Conservation (phyloP, 805 yeast species). For the Wickerhamomyces bisporus region DNA sequence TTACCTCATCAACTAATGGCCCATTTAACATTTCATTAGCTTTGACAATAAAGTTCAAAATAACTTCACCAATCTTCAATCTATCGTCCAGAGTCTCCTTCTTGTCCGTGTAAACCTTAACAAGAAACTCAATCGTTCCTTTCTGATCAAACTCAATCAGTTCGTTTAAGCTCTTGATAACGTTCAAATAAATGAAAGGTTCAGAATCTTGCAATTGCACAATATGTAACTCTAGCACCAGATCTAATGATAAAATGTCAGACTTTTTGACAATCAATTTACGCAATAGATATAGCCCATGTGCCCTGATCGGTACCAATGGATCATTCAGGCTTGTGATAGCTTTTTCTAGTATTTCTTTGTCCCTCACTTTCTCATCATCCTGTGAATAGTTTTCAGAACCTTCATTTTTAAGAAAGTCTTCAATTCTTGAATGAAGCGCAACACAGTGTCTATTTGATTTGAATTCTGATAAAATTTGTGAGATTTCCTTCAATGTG, state of each 20-base stretch:
- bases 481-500: slow-evolving; percentile 27
- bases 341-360: slow-evolving; percentile 48
- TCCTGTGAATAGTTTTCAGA: slow-evolving; percentile 1
- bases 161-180: slow-evolving; percentile 69
- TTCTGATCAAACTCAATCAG: slow-evolving; percentile 42
- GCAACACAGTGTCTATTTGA: slow-evolving; percentile 14
- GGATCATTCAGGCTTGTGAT: slow-evolving; percentile 68
- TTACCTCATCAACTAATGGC: slow-evolving; percentile 35
- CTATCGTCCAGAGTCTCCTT: slow-evolving; percentile 50
- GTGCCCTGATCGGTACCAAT: slow-evolving; percentile 78
- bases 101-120: slow-evolving; percentile 29
- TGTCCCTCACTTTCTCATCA: slow-evolving; percentile 25
- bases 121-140: slow-evolving; percentile 32
- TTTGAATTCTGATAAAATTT: slow-evolving; percentile 11
- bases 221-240: slow-evolving; percentile 57
- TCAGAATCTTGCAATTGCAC: slow-evolving; percentile 69
- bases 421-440: slow-evolving; percentile 14
- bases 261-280: slow-evolving; percentile 47
- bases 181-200: slow-evolving; percentile 82
- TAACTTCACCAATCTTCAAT: slow-evolving; percentile 79
- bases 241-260: slow-evolving; percentile 43
- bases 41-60: slow-evolving; percentile 51
- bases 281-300: slow-evolving; percentile 67
- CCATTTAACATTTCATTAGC: slow-evolving; percentile 47
- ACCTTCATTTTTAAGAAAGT: slow-evolving; percentile 10